Conservation (phyloP, 1,139 yeast species). For the Arxiozyma slooffiae region DNA sequence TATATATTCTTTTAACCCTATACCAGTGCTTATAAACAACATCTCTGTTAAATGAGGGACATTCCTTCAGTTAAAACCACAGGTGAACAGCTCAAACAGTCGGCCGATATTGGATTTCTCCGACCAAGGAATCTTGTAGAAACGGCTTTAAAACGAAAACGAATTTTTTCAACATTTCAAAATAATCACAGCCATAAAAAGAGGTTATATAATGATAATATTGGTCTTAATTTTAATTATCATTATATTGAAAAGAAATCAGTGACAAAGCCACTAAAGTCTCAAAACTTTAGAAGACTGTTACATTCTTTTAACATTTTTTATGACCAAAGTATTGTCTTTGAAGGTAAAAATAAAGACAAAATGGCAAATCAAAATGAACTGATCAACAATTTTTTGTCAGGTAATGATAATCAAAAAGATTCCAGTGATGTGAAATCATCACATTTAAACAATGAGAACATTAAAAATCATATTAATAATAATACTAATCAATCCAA, state of each 20-base stretch:
- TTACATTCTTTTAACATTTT: background rate
- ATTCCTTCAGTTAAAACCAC: background rate
- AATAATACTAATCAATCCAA: background rate
- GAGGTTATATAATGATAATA: background rate
- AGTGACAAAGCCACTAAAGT: background rate
- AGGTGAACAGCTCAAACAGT: background rate
- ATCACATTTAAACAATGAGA: background rate
- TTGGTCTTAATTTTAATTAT: no score
- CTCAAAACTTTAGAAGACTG: background rate
- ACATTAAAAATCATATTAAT: background rate
- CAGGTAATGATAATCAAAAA: background rate
- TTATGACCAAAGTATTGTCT: background rate
- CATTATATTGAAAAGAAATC: no score
- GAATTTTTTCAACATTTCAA: no score
- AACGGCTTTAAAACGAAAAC: background rate
- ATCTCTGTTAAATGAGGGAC: no score
- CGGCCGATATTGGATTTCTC: background rate
- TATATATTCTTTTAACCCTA: background rate
- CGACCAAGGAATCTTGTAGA: background rate
- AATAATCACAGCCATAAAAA: background rate
- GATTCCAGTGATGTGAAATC: background rate
- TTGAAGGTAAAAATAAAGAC: background rate
- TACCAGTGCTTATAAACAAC: background rate
- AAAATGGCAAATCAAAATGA: conserved; percentile 1
- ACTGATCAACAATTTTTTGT: conserved; percentile 1